A percentile compares a stretch with the other conserved stretches of the same genome.
These are phyloP conservation scores for Ophiosphaerella narmari DNA, from an alignment of 2,329 filamentous ascomycete species.

Conservation along the genomic window DNA sequence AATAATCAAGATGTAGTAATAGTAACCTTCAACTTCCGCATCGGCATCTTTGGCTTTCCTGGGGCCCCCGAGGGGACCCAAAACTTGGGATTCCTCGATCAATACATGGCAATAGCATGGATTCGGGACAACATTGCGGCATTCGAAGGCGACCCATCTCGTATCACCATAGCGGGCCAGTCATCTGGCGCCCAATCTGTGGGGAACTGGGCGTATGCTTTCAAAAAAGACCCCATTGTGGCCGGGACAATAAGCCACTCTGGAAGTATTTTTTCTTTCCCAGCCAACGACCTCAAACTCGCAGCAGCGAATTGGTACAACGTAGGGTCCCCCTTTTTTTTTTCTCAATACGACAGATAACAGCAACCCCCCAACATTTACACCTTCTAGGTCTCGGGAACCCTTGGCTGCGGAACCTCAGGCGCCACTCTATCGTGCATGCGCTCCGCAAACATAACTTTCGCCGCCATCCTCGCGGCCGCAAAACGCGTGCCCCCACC, in stretches of 20 bases:
- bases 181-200: background rate
- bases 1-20: background rate
- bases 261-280: slow-evolving; percentile 7
- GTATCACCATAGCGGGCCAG: background rate
- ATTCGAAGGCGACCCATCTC: background rate
- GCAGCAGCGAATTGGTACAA: slow-evolving; percentile 11
- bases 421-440: slow-evolving; percentile 7
- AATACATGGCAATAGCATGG: background rate
- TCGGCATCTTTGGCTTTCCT: background rate
- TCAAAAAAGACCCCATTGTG: background rate
- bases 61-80: background rate
- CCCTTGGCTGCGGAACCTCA: slow-evolving; percentile 7
- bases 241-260: background rate
- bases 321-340: background rate
- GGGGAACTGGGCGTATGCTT: background rate
- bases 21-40: background rate
- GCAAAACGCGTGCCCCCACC: background rate
- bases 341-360: background rate
- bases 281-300: background rate
- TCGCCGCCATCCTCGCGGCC: background rate
- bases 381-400: background rate
- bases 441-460: background rate
- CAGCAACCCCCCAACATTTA: background rate
- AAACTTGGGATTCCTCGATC: background rate
- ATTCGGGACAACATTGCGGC: background rate